phyloP scores from a whole-genome alignment of 768 basidiomycete genomes.

The Lactifluus rugatus region DNA sequence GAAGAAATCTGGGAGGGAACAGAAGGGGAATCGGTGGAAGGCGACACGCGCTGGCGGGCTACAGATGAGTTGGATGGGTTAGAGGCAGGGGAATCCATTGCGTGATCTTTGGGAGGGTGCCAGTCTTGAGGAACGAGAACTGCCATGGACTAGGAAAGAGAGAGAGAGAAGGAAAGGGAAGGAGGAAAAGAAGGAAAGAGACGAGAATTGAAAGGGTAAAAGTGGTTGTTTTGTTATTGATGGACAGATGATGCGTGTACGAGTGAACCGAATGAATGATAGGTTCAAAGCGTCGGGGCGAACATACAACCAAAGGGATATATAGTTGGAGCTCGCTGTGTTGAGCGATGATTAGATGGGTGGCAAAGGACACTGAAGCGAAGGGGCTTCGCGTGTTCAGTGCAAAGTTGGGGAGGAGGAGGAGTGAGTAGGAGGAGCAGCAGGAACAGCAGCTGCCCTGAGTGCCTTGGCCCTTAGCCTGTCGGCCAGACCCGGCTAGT shows the following conservation, averaged over 20 bases:
- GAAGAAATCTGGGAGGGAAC: constrained; percentile 26
- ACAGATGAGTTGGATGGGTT: constrained; percentile 30
- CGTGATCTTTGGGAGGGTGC: constrained; percentile 53
- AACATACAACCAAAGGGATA: constrained; percentile 5
- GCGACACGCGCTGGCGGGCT: constrained; percentile 51
- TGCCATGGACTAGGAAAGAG: constrained; percentile 46
- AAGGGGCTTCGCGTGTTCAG: background rate
- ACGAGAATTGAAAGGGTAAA: background rate
- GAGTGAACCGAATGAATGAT: constrained; percentile 1
- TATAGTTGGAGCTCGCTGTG: background rate
- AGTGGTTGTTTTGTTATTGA: background rate
- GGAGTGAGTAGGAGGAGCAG: too few species aligned
- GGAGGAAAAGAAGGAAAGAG: background rate
- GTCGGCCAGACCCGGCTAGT: constrained; percentile 9
- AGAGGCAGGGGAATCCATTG: constrained; percentile 45
- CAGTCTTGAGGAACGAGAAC: constrained; percentile 72
- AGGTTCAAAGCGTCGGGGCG: background rate
- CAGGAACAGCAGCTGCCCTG: too few species aligned
- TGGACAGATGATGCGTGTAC: background rate
- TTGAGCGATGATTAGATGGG: background rate
- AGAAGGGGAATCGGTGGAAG: constrained; percentile 42
- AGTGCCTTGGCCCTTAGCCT: too few species aligned
- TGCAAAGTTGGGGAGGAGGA: background rate
- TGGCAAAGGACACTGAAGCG: background rate
- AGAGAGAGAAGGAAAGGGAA: background rate